Evolutionary conservation across 106 monocot species (phyloP).

Genomic region (Hemerocallis citrina): DNA sequence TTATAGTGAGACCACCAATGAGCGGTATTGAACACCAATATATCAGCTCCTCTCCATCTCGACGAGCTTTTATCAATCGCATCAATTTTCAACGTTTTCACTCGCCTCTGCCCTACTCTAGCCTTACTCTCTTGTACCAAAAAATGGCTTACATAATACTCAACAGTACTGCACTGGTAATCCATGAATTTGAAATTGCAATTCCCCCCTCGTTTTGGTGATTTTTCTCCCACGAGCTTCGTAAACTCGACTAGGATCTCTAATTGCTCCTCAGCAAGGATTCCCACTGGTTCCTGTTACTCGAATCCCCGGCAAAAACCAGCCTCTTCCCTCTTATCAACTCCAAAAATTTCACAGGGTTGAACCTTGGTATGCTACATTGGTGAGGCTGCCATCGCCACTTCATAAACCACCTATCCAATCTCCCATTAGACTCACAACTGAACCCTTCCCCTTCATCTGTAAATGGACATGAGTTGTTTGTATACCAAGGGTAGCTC

Average conservation of each 20-base stretch:
- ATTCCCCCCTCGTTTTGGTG: slow-evolving; percentile 56
- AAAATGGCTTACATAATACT: slow-evolving; percentile 82
- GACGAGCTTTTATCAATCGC: slow-evolving; percentile 66
- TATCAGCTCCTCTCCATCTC: slow-evolving; percentile 84
- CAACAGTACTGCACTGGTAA: slow-evolving; percentile 84
- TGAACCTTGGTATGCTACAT: slow-evolving; percentile 79
- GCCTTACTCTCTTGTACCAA: slow-evolving; percentile 83
- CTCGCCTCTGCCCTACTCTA: slow-evolving; percentile 44
- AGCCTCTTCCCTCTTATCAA: slow-evolving; percentile 76
- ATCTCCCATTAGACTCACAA: slow-evolving; percentile 76
- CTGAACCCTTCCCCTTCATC: slow-evolving; percentile 95
- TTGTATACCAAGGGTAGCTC: slow-evolving; percentile 60
- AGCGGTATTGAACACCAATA: slow-evolving; percentile 82
- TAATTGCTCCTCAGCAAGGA: slow-evolving; percentile 56
- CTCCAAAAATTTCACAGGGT: slow-evolving; percentile 60
- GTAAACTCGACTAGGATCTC: slow-evolving; percentile 46
- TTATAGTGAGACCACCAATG: slow-evolving; percentile 96
- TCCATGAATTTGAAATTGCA: slow-evolving; percentile 67
- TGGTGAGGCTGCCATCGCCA: slow-evolving; percentile 80
- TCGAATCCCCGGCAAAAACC: slow-evolving; percentile 89
- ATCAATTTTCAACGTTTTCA: slow-evolving; percentile 61
- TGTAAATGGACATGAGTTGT: slow-evolving; percentile 53
- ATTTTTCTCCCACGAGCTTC: slow-evolving; percentile 72
- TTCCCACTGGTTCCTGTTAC: slow-evolving; percentile 96
- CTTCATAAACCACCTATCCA: slow-evolving; percentile 63